Percentiles rank a stretch among this genome's conserved stretches.
Evolutionary conservation across 768 basidiomycete genomes (phyloP).

Genomic region (Daedaleopsis nitida): DNA sequence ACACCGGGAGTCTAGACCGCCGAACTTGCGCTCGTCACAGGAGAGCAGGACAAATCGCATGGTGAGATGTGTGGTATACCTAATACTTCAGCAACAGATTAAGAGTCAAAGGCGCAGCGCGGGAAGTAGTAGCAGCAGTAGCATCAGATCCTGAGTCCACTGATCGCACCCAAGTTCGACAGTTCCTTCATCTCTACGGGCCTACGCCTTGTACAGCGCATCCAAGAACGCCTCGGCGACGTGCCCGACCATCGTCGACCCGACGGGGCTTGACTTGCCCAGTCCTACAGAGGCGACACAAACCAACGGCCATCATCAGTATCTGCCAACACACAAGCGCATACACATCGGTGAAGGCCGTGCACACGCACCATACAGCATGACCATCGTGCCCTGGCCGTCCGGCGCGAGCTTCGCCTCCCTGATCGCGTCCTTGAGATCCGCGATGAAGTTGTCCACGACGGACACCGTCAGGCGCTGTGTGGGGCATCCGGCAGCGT

Average conservation of each 20-base stretch:
- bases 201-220: slow-evolving; percentile 74
- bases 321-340: background rate
- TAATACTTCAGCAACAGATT: too few relatives aligned
- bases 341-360: too few relatives aligned
- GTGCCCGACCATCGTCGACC: slow-evolving; percentile 76
- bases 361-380: slow-evolving; percentile 73
- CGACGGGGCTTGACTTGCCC: slow-evolving; percentile 80
- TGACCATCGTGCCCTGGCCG: slow-evolving; percentile 87
- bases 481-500: background rate
- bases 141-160: too few relatives aligned
- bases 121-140: too few relatives aligned
- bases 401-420: slow-evolving; percentile 67
- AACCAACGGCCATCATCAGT: background rate
- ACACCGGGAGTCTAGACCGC: too few relatives aligned
- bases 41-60: too few relatives aligned
- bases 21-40: too few relatives aligned
- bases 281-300: slow-evolving; percentile 51
- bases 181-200: too few relatives aligned
- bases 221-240: slow-evolving; percentile 83
- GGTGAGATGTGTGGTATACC: too few relatives aligned
- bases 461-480: slow-evolving; percentile 79
- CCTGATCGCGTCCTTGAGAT: slow-evolving; percentile 76
- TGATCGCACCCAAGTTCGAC: too few relatives aligned
- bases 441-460: slow-evolving; percentile 79
- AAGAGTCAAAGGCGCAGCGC: too few relatives aligned